Conservation (phyloP, 352 stramenopile species). For the Phytophthora litchii region DNA sequence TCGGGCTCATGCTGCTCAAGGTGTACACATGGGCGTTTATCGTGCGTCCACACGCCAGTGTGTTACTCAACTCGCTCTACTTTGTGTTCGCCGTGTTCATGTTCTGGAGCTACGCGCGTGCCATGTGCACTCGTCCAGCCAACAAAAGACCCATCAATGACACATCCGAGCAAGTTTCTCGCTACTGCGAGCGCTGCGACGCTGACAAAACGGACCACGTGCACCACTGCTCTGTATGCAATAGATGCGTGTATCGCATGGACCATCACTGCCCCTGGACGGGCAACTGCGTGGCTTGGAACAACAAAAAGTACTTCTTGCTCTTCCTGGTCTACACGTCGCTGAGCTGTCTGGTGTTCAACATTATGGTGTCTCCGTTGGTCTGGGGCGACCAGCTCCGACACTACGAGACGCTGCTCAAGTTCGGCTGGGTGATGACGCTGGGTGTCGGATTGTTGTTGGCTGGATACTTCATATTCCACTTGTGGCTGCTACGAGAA, state of each 20-base stretch:
- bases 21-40: constrained; percentile 53
- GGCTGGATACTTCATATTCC: constrained; percentile 73
- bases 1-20: constrained; percentile 76
- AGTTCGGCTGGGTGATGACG: constrained; percentile 56
- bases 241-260: constrained; percentile 82
- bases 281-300: constrained; percentile 84
- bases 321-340: constrained; percentile 83
- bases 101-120: constrained; percentile 79
- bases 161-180: constrained; percentile 23
- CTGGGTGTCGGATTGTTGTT: constrained; percentile 62
- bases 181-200: constrained; percentile 86
- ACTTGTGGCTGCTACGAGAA: constrained; percentile 68
- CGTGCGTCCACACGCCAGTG: constrained; percentile 31
- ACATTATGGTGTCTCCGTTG: constrained; percentile 40
- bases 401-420: constrained; percentile 30
- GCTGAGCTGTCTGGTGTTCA: constrained; percentile 66
- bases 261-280: constrained; percentile 89
- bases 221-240: constrained; percentile 83
- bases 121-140: constrained; percentile 40
- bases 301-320: constrained; percentile 87
- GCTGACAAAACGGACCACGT: constrained; percentile 55
- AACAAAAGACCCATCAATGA: constrained; percentile 11
- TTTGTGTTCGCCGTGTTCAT: constrained; percentile 52
- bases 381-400: constrained; percentile 28
- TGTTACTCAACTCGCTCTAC: constrained; percentile 47